phyloP scores from a whole-genome alignment of 2,329 filamentous ascomycete genomes.

The Fusarium siculi region DNA sequence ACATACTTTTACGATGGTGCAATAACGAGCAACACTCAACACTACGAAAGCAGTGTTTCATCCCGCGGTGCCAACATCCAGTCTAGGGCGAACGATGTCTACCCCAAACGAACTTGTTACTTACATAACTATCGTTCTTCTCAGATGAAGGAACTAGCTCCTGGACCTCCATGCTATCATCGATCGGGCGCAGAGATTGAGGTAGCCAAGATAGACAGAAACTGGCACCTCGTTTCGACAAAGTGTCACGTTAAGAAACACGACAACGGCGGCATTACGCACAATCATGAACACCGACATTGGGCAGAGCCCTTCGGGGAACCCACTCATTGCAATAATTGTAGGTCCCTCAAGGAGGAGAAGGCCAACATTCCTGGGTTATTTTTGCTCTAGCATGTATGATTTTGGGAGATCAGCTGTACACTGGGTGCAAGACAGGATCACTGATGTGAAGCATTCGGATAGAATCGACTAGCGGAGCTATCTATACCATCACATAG shows the following conservation, averaged over 20 bases:
- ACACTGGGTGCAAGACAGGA: background rate
- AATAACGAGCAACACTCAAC: background rate
- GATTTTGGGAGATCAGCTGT: background rate
- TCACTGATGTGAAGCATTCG: background rate
- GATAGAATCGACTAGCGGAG: background rate
- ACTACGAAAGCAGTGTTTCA: background rate
- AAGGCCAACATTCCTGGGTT: background rate
- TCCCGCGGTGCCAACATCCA: too few relatives aligned
- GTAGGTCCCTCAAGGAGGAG: background rate
- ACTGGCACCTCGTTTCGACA: conserved; percentile 6
- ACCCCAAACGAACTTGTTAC: background rate
- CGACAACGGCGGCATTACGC: background rate
- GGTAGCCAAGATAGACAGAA: background rate
- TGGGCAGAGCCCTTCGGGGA: background rate
- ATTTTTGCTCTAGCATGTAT: background rate
- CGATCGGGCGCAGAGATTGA: background rate
- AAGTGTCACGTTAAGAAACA: background rate
- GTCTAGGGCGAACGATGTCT: background rate
- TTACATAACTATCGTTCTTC: background rate
- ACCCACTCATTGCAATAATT: background rate
- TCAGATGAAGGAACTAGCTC: background rate
- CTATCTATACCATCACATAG: background rate
- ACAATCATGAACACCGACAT: conserved; percentile 1
- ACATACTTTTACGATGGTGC: background rate
- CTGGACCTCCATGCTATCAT: background rate